Evolutionary conservation across 805 yeast species (phyloP).

Genomic region (Lipomyces sp.): DNA sequence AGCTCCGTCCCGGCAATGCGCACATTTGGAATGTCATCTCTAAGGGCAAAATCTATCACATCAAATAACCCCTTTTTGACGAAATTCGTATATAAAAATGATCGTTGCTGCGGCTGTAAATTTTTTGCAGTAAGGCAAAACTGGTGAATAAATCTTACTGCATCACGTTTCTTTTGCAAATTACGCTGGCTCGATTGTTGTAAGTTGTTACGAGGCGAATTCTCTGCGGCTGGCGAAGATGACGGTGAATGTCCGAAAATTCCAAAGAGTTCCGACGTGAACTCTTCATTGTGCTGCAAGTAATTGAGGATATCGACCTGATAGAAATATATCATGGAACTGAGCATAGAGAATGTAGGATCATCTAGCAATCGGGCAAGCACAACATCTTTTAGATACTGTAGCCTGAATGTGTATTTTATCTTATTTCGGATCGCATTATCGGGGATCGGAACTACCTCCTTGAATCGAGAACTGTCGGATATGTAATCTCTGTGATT

Average conservation of each 20-base stretch:
- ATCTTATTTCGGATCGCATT: slow-evolving; percentile 59
- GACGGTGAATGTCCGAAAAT: slow-evolving; percentile 52
- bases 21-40: slow-evolving; percentile 52
- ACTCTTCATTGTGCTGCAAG: slow-evolving; percentile 57
- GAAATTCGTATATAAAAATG: slow-evolving; percentile 65
- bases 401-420: slow-evolving; percentile 74
- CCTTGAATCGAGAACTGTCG: slow-evolving; percentile 66
- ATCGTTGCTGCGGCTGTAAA: slow-evolving; percentile 62
- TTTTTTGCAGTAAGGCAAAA: slow-evolving; percentile 75
- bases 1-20: slow-evolving; percentile 79
- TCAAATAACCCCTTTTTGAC: slow-evolving; percentile 71
- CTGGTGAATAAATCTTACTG: slow-evolving; percentile 78
- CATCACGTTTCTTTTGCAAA: slow-evolving; percentile 59
- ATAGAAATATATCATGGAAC: slow-evolving; percentile 68
- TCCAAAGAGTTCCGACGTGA: slow-evolving; percentile 62
- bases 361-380: slow-evolving; percentile 84
- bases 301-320: slow-evolving; percentile 69
- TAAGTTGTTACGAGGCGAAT: slow-evolving; percentile 23
- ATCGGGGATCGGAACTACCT: slow-evolving; percentile 68
- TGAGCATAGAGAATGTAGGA: slow-evolving; percentile 66
- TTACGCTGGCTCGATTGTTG: slow-evolving; percentile 1
- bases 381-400: slow-evolving; percentile 84
- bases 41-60: slow-evolving; percentile 73
- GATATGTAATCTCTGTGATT: slow-evolving; percentile 71
- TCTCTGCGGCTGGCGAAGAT: background rate